Conservation (phyloP, 106 monocot genomes). For the Platanthera zijinensis region DNA sequence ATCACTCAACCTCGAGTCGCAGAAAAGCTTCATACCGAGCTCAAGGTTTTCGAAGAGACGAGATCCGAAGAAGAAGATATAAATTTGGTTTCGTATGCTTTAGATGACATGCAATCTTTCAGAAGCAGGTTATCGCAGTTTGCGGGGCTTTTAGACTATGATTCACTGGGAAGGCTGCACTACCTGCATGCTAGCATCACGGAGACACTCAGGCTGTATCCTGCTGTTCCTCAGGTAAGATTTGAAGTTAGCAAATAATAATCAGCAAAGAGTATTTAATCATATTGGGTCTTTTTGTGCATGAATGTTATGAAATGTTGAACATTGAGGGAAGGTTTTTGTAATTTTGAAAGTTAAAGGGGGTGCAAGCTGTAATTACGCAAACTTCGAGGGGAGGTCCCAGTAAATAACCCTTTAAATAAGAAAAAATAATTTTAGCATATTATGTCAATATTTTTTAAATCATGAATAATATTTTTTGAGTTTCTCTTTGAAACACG, state of each 20-base stretch:
- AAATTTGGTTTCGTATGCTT: neutral
- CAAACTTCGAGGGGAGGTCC: too few relatives aligned
- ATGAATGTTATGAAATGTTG: too few relatives aligned
- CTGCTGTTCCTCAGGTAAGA: constrained; percentile 86
- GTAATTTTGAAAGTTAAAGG: too few relatives aligned
- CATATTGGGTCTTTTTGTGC: too few relatives aligned
- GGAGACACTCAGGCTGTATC: constrained; percentile 80
- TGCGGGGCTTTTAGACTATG: constrained; percentile 54
- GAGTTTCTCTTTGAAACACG: too few relatives aligned
- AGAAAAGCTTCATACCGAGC: constrained; percentile 40
- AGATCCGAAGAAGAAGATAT: constrained; percentile 56
- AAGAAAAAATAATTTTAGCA: too few relatives aligned
- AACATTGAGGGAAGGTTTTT: too few relatives aligned
- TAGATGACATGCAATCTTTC: constrained; percentile 33
- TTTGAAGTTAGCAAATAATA: neutral
- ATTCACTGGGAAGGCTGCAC: constrained; percentile 61
- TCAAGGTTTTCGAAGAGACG: constrained; percentile 42
- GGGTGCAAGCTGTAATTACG: too few relatives aligned
- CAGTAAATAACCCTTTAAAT: too few relatives aligned
- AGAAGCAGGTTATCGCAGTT: constrained; percentile 38
- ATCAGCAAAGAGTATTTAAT: neutral
- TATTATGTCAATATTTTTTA: too few relatives aligned
- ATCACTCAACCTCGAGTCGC: constrained; percentile 45
- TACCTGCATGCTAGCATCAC: constrained; percentile 83
- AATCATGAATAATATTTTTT: too few relatives aligned